A percentile compares a stretch with the other conserved stretches of the same genome.
Evolutionary conservation across 2,329 filamentous ascomycete species (phyloP).

Genomic region (Clarireedia homoeocarpa): DNA sequence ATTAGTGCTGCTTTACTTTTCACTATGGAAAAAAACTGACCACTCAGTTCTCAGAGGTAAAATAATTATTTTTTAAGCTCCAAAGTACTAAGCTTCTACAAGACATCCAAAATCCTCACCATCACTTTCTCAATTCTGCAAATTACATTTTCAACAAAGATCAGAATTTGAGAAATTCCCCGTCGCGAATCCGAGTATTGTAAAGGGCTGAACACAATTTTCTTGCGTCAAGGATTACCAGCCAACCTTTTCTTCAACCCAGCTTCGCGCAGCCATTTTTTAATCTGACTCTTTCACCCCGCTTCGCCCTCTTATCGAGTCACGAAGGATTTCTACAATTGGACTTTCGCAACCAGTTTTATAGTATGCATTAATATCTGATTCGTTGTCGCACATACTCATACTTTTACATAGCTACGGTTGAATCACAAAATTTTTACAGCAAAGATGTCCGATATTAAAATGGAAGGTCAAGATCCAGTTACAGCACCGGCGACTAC

Average conservation of each 20-base stretch:
- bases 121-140: background rate
- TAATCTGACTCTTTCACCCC: slow-evolving; percentile 19
- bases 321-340: slow-evolving; percentile 9
- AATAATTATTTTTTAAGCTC: slow-evolving; percentile 1
- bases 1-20: slow-evolving; percentile 4
- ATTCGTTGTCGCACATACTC: background rate
- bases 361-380: background rate
- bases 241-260: no score
- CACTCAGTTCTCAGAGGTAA: background rate
- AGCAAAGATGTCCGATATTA: slow-evolving; percentile 9
- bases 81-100: background rate
- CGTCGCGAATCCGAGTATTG: no score
- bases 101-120: background rate
- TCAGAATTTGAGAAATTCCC: no score
- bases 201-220: no score
- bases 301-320: slow-evolving; percentile 17
- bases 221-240: no score
- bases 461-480: slow-evolving; percentile 8
- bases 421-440: background rate
- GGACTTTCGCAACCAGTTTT: background rate
- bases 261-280: background rate
- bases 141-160: no score
- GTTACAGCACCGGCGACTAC: slow-evolving; percentile 17
- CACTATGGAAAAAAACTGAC: slow-evolving; percentile 1
- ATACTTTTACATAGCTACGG: background rate